phyloP scores from a whole-genome alignment of 148 eudicot genomes.

The Salicornia ramosissima region DNA sequence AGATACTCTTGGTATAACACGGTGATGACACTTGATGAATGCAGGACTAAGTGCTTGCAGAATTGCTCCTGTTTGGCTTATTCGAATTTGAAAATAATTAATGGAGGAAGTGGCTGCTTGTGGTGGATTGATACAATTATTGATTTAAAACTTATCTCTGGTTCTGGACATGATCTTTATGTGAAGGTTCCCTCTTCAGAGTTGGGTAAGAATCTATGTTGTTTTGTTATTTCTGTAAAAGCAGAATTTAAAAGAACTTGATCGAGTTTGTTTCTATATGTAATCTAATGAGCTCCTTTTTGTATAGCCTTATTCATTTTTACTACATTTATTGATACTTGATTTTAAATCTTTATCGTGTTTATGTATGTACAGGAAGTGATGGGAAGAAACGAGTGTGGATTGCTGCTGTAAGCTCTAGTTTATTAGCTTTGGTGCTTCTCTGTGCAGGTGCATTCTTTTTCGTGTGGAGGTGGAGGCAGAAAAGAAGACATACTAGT shows the following conservation, averaged over 20 bases:
- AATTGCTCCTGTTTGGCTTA: conserved; percentile 43
- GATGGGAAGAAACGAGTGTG: background rate
- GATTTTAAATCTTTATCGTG: too few relatives aligned
- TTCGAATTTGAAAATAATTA: conserved; percentile 25
- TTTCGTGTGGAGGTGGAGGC: conserved; percentile 16
- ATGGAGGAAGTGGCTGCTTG: conserved; percentile 39
- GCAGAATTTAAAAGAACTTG: background rate
- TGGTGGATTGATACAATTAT: conserved; percentile 30
- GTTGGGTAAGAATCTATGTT: conserved; percentile 18
- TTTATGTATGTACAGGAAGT: background rate
- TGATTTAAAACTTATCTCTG: conserved; percentile 27
- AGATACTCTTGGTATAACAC: conserved; percentile 29
- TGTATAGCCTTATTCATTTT: too few relatives aligned
- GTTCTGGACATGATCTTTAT: conserved; percentile 25
- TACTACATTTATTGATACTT: background rate
- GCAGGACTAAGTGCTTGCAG: conserved; percentile 27
- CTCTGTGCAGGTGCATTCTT: conserved; percentile 13
- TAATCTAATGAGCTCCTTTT: background rate
- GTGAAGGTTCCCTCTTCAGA: conserved; percentile 23
- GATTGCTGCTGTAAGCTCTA: conserved; percentile 9
- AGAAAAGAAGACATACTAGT: background rate
- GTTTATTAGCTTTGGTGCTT: background rate
- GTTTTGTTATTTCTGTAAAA: background rate
- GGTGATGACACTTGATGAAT: conserved; percentile 33
- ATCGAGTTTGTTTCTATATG: background rate